phyloP scores from a whole-genome alignment of 768 basidiomycete species.

The Paxillus rubicundulus region DNA sequence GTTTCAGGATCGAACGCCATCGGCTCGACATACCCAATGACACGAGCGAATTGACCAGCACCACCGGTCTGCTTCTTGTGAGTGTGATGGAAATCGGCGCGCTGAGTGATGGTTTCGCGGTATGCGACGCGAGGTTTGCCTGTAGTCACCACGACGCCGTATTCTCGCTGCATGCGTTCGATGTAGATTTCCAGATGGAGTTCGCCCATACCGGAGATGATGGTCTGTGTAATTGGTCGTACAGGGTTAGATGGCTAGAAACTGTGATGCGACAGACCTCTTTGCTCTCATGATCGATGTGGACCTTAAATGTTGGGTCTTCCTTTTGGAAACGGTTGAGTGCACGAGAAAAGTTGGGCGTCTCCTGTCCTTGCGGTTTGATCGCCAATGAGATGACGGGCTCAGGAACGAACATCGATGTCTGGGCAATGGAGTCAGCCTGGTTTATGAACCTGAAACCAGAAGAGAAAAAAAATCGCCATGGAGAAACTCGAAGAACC shows the following conservation, averaged over 20 bases:
- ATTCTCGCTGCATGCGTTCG: conserved; percentile 98
- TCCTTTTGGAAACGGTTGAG: conserved; percentile 98
- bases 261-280: conserved; percentile 53
- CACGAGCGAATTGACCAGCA: conserved; percentile 93
- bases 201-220: conserved; percentile 99
- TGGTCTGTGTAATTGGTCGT: conserved; percentile 58
- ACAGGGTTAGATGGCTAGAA: neutral
- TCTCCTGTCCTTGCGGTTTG: conserved; percentile 88
- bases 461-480: conserved; percentile 46
- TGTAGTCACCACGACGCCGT: conserved; percentile 88
- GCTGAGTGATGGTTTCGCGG: conserved; percentile 88
- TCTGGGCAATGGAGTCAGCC: conserved; percentile 45
- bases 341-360: conserved; percentile 95
- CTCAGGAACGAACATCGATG: conserved; percentile 97
- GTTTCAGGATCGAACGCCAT: conserved; percentile 73
- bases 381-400: conserved; percentile 96
- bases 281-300: conserved; percentile 90
- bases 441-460: neutral
- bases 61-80: conserved; percentile 99
- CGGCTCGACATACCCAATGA: conserved; percentile 88
- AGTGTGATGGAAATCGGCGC: conserved; percentile 81
- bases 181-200: conserved; percentile 98
- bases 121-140: conserved; percentile 97
- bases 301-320: conserved; percentile 98
- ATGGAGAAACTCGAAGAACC: conserved; percentile 88